Conservation (phyloP, 441 rosid genomes). For the Bocquillonia castaneifolia region DNA sequence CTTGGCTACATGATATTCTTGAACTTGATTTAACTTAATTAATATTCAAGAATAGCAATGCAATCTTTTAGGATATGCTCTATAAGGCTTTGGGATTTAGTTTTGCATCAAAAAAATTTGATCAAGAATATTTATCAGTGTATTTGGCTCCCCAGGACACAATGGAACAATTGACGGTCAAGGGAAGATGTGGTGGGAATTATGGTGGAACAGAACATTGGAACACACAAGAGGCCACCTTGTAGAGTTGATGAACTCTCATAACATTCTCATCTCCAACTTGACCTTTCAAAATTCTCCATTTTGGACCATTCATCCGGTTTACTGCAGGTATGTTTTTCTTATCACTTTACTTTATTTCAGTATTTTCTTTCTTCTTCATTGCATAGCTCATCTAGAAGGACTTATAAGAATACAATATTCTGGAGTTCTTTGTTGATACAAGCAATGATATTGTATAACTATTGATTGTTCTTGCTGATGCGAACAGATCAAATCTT, state of each 20-base stretch:
- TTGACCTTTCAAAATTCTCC: constrained; percentile 82
- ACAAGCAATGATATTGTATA: neutral
- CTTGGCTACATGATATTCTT: neutral
- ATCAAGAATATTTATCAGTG: neutral
- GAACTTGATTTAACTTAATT: neutral
- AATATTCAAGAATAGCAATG: neutral
- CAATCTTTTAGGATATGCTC: neutral
- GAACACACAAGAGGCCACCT: constrained; percentile 88
- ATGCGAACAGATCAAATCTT: neutral
- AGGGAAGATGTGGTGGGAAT: constrained; percentile 96
- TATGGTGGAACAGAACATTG: constrained; percentile 91
- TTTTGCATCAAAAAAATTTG: neutral
- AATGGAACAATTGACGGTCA: constrained; percentile 93
- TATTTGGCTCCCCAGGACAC: constrained; percentile 44
- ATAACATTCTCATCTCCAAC: constrained; percentile 66
- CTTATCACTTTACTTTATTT: constrained; percentile 8
- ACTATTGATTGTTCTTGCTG: neutral
- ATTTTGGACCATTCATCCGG: constrained; percentile 91
- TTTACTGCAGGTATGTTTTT: constrained; percentile 70
- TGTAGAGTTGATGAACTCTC: constrained; percentile 76
- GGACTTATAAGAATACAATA: neutral
- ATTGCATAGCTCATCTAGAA: neutral
- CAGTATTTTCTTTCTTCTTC: constrained; percentile 4
- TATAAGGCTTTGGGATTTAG: neutral
- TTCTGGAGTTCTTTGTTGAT: neutral